Evolutionary conservation across 2,329 filamentous ascomycete species (phyloP), one percentile per base, ranked within the genome.

Genomic region (Didymella pinodella): DNA sequence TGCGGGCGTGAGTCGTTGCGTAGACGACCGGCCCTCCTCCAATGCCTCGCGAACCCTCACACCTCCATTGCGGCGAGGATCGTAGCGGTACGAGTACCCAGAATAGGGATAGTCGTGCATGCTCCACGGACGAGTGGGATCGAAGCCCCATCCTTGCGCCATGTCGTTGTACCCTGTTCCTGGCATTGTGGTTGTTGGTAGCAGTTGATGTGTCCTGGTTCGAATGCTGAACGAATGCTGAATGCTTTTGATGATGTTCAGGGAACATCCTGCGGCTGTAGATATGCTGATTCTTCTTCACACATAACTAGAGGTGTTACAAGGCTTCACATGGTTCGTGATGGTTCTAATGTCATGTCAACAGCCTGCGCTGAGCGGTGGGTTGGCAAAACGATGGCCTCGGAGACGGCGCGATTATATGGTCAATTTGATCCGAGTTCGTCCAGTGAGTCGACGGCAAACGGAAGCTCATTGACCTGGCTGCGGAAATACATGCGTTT

Each of bases 81-180:
- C n/a, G n/a, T 31, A 43, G 25, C 36, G 48, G 18, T 41, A 50
- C 0, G 36, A 41, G 12, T n/a, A 50, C 11, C 48, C 26, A 22
- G 18, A n/a, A 14, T 28, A 32, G 4, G 48, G n/a, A 7, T 32
- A 41, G 26, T 50, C 48, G 4, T 31, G 36, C 18, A 41, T 31
- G 48, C 48, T 50, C 48, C 36, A 49, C 4, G 34, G 34, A 18
- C 26, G n/a, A 16, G 26, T 31, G n/a, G 26, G 18, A 6, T 43
- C 44, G 34, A 48, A 48, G 6, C 44, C 28, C 34, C 51, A 34
- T 12, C 38, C 48, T 43, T 43, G 28, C 20, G 48, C 48, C 48
- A 48, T 43, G 5, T 48, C 18, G 14, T 43, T 40, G 28, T 48
- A 31, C 16, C 44, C 51, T 44, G 45, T 26, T 20, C 11, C 28